Evolutionary conservation across 352 stramenopile genomes (phyloP).

Genomic region (Thraustochytrium sp.): DNA sequence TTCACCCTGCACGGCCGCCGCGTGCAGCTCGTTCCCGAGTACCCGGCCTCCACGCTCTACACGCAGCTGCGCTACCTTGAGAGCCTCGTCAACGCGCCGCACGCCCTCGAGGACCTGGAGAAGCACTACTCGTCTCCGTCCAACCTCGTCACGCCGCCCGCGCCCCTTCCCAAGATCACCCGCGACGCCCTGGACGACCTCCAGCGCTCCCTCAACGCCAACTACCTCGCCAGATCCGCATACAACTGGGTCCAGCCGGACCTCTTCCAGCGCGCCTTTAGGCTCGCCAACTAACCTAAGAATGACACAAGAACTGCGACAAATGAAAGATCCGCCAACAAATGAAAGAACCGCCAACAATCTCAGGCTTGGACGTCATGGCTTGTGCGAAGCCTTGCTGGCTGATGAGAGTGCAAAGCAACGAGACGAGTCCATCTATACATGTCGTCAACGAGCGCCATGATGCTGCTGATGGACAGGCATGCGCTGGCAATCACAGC

Average conservation of each 20-base stretch:
- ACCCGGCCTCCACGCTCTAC: conserved; percentile 12
- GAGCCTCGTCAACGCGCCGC: not conserved
- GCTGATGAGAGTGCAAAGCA: no score
- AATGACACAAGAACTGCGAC: not conserved
- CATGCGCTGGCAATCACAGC: no score
- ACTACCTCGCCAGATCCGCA: not conserved
- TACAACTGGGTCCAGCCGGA: conserved; percentile 39
- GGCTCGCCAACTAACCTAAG: not conserved
- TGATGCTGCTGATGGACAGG: no score
- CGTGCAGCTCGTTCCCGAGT: conserved; percentile 36
- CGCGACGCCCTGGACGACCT: not conserved
- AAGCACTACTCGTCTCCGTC: not conserved
- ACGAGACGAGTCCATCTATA: no score
- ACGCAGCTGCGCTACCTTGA: conserved; percentile 45
- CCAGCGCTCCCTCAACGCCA: not conserved
- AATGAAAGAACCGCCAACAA: not conserved
- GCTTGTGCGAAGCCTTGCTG: no score
- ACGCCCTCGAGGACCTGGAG: conserved; percentile 16
- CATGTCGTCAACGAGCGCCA: no score
- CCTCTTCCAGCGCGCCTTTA: conserved; percentile 14
- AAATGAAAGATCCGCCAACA: not conserved
- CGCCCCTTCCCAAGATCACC: not conserved
- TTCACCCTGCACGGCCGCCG: conserved; percentile 15
- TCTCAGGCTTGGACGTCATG: no score
- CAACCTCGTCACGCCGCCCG: not conserved